These are phyloP conservation scores for Alloteropsis angusta DNA, from an alignment of 202 grass and related monocot species.

Conservation along the genomic window DNA sequence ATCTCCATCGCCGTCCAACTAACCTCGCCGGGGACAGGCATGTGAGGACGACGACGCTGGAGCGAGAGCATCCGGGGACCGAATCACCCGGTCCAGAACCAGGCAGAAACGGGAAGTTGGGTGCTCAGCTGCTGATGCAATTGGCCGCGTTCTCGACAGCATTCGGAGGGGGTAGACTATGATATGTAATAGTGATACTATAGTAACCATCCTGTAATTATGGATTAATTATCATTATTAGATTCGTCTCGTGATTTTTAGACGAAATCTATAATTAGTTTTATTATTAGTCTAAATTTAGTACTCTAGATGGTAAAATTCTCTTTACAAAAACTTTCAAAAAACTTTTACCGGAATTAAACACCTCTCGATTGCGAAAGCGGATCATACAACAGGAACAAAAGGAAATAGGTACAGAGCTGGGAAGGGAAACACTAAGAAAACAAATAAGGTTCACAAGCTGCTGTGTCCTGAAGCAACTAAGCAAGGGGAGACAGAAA, in stretches of 20 bases:
- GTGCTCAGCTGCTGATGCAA: background rate
- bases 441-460: background rate
- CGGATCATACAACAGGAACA: background rate
- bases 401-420: background rate
- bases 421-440: background rate
- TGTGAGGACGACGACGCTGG: background rate
- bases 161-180: no score
- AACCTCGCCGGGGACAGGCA: background rate
- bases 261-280: no score
- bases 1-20: background rate
- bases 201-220: no score
- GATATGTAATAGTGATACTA: no score
- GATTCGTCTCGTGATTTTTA: no score
- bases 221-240: no score
- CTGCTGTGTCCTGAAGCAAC: slow-evolving; percentile 23
- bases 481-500: background rate
- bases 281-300: no score
- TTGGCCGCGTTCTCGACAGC: background rate
- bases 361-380: background rate
- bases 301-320: no score
- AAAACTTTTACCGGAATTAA: no score
- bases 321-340: no score
- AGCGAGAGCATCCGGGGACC: background rate
- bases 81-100: background rate
- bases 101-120: background rate